Base-by-base conservation (phyloP, 352 stramenopile genomes). In the Paralagenidium karlingii region DNA sequence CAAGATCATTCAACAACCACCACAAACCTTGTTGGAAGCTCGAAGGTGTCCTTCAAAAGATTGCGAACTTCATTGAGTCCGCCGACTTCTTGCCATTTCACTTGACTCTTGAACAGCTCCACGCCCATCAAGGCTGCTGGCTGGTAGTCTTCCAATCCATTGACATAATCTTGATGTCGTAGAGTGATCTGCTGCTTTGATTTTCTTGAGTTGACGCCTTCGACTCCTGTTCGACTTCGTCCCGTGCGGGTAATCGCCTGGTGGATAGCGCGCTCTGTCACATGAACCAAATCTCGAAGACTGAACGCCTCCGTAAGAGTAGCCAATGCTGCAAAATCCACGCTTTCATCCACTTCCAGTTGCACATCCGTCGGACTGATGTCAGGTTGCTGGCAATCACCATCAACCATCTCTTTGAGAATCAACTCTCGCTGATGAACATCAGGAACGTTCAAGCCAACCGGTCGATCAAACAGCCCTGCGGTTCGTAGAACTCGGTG, bases 1-100 rank as follows among this genome's bases (percentile, higher is more conserved):
- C 19, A 8, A 26, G 33, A 11, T 58, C 58, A 42, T 60, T 51
- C n/a, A n/a, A n/a, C n/a, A n/a, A n/a, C n/a, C n/a, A n/a, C n/a
- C n/a, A n/a, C n/a, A n/a, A n/a, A n/a, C n/a, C n/a, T n/a, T n/a
- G 77, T 88, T 8, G 77, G 79, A 16, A 92, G 63, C 57, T 94
- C 82, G 18, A 96, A 47, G 5, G 86, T 93, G 26, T 95, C 82
- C 38, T 91, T 90, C 16, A 96, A 61, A 24, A 84, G 66, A n/a
- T 75, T 77, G 21, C 81, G 78, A 24, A 94, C 80, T 0, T 57
- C 52, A 18, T 68, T 51, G 6, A 96, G 59, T 11, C 82, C 84
- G 21, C 84, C 84, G 12, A 96, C 77, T 27, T 94, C 81, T 28
- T 51, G 68, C 84, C 84, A 96, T 43, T 85, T 70, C 20, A 92